Conservation (phyloP, 1,284 basidiomycete genomes). For the Rhodotorula glutinis region DNA sequence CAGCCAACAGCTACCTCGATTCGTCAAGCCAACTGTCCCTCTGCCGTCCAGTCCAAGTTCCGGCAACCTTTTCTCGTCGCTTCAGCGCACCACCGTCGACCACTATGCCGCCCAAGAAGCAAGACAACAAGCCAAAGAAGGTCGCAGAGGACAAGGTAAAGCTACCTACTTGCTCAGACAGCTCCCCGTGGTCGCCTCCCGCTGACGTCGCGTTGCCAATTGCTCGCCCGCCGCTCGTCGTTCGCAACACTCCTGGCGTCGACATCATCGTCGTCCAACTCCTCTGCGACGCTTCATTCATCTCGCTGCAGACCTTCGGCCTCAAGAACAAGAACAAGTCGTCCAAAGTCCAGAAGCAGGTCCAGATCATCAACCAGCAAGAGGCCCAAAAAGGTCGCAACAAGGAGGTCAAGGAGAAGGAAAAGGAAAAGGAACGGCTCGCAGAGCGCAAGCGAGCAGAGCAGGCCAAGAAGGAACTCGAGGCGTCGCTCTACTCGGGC, state of each 20-base stretch:
- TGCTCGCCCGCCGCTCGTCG: too few species aligned
- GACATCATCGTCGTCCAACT: background rate
- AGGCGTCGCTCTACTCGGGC: constrained; percentile 61
- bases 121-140: constrained; percentile 57
- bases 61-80: background rate
- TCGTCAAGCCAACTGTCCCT: too few species aligned
- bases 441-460: constrained; percentile 51
- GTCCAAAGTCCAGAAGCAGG: constrained; percentile 76
- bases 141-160: constrained; percentile 71
- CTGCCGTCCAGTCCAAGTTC: too few species aligned
- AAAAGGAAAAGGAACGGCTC: constrained; percentile 71
- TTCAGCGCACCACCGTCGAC: background rate
- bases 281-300: too few species aligned
- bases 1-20: too few species aligned
- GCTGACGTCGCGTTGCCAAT: too few species aligned
- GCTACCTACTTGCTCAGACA: too few species aligned
- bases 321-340: constrained; percentile 76
- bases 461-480: constrained; percentile 79
- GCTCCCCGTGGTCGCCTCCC: too few species aligned
- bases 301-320: constrained; percentile 21
- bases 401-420: constrained; percentile 69
- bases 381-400: constrained; percentile 36
- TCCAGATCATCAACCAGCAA: constrained; percentile 57
- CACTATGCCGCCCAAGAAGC: constrained; percentile 64
- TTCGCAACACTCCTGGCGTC: background rate